Conservation (phyloP, 2,329 filamentous ascomycete genomes). For the Zelopaecilomyces penicillatus region DNA sequence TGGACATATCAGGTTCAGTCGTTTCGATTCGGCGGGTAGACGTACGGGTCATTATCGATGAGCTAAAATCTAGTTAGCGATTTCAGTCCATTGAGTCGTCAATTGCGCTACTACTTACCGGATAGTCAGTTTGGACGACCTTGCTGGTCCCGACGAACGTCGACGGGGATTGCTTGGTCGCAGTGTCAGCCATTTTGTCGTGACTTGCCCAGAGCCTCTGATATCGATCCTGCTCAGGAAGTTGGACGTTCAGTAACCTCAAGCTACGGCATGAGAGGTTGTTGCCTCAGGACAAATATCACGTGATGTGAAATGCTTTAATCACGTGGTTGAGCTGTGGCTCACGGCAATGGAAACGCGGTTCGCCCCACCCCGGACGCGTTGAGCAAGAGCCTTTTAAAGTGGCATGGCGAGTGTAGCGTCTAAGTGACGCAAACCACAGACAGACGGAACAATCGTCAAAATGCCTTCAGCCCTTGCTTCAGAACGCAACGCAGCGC, state of each 20-base stretch:
- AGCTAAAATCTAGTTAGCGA: conserved; percentile 51
- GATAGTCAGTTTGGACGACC: conserved; percentile 73
- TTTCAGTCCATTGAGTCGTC: conserved; percentile 5
- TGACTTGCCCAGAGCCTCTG: conserved; percentile 19
- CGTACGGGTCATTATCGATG: conserved; percentile 97
- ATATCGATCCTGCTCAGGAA: conserved; percentile 10
- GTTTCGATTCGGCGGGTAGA: conserved; percentile 6
- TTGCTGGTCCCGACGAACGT: conserved; percentile 49
- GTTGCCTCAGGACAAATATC: conserved; percentile 23
- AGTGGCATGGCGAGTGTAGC: background rate
- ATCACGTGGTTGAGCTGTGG: conserved; percentile 7
- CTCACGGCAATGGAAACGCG: conserved; percentile 4
- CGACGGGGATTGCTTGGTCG: conserved; percentile 27
- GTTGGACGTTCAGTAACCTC: conserved; percentile 17
- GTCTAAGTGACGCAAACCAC: too few species aligned
- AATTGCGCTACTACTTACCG: conserved; percentile 51
- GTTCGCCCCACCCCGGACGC: conserved; percentile 11
- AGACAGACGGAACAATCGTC: background rate
- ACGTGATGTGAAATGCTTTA: conserved; percentile 17
- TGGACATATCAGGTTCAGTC: background rate
- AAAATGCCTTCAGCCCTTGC: conserved; percentile 17
- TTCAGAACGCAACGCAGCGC: conserved; percentile 8
- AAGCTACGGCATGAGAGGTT: conserved; percentile 15
- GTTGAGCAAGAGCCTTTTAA: conserved; percentile 5
- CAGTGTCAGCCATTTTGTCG: conserved; percentile 30